Evolutionary conservation across 2,329 filamentous ascomycete species (phyloP).

Genomic region (Dactylellina leptospora): DNA sequence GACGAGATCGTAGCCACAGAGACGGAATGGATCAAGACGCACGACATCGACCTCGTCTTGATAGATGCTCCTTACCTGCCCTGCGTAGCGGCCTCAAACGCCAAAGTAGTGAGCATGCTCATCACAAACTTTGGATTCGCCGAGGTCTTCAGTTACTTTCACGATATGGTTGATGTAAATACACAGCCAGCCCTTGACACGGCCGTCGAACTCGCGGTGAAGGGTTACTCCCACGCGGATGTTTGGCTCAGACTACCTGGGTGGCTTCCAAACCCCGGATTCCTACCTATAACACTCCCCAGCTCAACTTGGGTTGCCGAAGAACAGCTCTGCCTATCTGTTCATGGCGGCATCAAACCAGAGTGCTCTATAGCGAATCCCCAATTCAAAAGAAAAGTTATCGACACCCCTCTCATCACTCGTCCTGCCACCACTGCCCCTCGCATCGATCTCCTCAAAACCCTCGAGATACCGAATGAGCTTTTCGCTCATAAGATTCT

Average conservation of each 20-base stretch:
- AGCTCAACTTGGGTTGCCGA: slow-evolving; percentile 29
- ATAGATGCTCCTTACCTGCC: slow-evolving; percentile 35
- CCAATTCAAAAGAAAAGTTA: slow-evolving; percentile 24
- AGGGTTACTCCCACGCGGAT: slow-evolving; percentile 36
- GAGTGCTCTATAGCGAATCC: slow-evolving; percentile 19
- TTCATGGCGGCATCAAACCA: neutral
- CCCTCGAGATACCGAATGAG: slow-evolving; percentile 12
- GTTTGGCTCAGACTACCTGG: slow-evolving; percentile 44
- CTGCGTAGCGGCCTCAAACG: slow-evolving; percentile 24
- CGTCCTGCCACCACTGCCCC: slow-evolving; percentile 23
- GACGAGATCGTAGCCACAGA: slow-evolving; percentile 21
- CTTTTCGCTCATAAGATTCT: slow-evolving; percentile 16
- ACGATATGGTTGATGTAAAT: slow-evolving; percentile 14
- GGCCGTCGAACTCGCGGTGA: slow-evolving; percentile 14
- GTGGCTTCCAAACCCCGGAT: slow-evolving; percentile 41
- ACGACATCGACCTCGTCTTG: slow-evolving; percentile 26
- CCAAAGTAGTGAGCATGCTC: slow-evolving; percentile 25
- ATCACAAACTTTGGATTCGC: slow-evolving; percentile 50
- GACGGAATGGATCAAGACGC: slow-evolving; percentile 27
- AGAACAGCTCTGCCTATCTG: neutral
- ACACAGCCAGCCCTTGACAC: neutral
- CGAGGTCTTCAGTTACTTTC: slow-evolving; percentile 48
- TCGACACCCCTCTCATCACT: slow-evolving; percentile 40
- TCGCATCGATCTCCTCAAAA: slow-evolving; percentile 27
- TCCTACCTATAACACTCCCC: slow-evolving; percentile 23